phyloP scores from a whole-genome alignment of 2,329 filamentous ascomycete species.

The Aspergillus pseudoviridinutans region DNA sequence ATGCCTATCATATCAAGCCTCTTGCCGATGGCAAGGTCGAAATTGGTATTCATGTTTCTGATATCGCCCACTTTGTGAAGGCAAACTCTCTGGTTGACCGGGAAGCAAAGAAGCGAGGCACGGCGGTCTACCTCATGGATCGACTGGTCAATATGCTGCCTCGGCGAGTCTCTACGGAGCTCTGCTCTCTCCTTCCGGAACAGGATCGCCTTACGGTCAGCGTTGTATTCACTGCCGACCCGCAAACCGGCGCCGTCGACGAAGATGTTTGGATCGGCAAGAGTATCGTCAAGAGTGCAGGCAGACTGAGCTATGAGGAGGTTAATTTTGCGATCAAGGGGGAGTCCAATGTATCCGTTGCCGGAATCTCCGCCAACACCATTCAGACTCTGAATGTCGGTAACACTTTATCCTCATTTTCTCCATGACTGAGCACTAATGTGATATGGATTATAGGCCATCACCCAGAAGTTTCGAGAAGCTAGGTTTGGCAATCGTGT shows the following conservation, averaged over 20 bases:
- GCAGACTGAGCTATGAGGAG: slow-evolving; percentile 78
- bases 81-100: slow-evolving; percentile 90
- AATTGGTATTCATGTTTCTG: slow-evolving; percentile 90
- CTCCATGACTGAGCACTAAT: not conserved
- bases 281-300: slow-evolving; percentile 85
- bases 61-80: slow-evolving; percentile 96
- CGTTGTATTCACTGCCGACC: slow-evolving; percentile 87
- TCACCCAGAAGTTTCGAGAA: slow-evolving; percentile 88
- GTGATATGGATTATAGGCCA: slow-evolving; percentile 46
- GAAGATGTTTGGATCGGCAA: slow-evolving; percentile 93
- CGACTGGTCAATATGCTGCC: slow-evolving; percentile 84
- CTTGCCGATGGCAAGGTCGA: slow-evolving; percentile 82
- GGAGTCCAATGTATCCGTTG: slow-evolving; percentile 57
- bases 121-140: slow-evolving; percentile 91
- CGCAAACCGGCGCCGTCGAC: slow-evolving; percentile 75
- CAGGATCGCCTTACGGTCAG: slow-evolving; percentile 88
- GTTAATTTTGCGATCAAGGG: slow-evolving; percentile 77
- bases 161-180: slow-evolving; percentile 74
- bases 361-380: slow-evolving; percentile 66
- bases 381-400: slow-evolving; percentile 73
- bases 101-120: slow-evolving; percentile 96
- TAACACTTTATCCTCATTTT: slow-evolving; percentile 9
- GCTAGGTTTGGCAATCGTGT: slow-evolving; percentile 75
- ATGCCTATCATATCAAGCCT: slow-evolving; percentile 87
- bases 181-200: slow-evolving; percentile 83